phyloP scores from a whole-genome alignment of 805 yeast species.

The Spathaspora hagerdaliae region DNA sequence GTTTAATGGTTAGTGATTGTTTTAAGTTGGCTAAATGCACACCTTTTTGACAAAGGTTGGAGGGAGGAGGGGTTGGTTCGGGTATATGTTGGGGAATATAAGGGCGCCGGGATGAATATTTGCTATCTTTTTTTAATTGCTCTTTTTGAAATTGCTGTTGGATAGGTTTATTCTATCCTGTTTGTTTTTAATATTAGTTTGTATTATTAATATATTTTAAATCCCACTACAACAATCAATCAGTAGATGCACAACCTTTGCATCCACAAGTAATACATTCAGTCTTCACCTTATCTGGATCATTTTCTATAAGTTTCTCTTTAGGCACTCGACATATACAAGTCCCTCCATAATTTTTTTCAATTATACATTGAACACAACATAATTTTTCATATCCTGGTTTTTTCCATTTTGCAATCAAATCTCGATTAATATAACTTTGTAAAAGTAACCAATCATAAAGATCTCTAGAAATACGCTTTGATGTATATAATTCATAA shows the following conservation, averaged over 20 bases:
- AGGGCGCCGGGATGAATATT: no score
- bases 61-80: no score
- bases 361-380: conserved; percentile 76
- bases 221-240: conserved; percentile 33
- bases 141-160: no score
- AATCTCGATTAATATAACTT: conserved; percentile 58
- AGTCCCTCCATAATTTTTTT: conserved; percentile 60
- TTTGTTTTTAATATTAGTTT: no score
- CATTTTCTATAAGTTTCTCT: conserved; percentile 38
- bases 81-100: no score
- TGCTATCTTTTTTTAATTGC: no score
- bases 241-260: conserved; percentile 76
- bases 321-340: conserved; percentile 88
- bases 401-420: conserved; percentile 80
- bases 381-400: conserved; percentile 85
- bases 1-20: no score
- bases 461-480: conserved; percentile 60
- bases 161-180: no score
- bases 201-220: no score
- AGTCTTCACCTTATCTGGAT: conserved; percentile 17
- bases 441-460: conserved; percentile 73
- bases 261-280: conserved; percentile 84
- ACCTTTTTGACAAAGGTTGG: no score
- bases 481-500: conserved; percentile 67
- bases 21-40: no score